Evolutionary conservation across 805 yeast genomes (phyloP), one percentile per base, ranked within the genome.

Genomic region (Komagataella pseudopastoris): DNA sequence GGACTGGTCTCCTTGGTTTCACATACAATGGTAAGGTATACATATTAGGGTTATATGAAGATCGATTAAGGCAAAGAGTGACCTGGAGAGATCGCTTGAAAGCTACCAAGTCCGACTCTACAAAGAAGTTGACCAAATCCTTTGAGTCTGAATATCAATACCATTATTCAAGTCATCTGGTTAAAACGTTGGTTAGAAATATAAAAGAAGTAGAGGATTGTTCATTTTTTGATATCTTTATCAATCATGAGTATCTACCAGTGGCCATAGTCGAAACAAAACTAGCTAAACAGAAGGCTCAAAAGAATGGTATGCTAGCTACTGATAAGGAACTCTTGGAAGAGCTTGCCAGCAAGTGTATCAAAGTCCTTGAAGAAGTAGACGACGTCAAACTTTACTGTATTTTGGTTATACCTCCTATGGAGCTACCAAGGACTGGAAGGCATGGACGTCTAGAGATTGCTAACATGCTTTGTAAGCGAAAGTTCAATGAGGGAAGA

Each of bases 1-100:
- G 99, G 58, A 91, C 98, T 0, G 96, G 97, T 3, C 63, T 91
- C 17, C 71, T 93, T 49, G 99, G 99, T 0, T 93, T 93, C 64
- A 77, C 88, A 1, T 84, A 77, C 59, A 81, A 86, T 54, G 97
- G 96, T 8, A 88, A 86, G 59, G 83, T 93, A 0, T 93, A 84
- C 60, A 85, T 93, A 1, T 68, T 93, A 45, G 97, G 99, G 0
- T 71, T 88, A 44, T 88, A 89, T 56, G 99, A 93, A 59, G 99
- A 93, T 64, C 74, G 97, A 62, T 77, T 93, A 48, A 75, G 91
- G 48, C 96, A 89, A 64, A 68, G 83, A 53, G 75, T 80, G 12
- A 77, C 84, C 36, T 81, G 85, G 83, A 70, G 77, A 48, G 86
- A 81, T 56, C 78, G 75, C 53, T 69, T 30, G 39, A 14, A 30